Base-by-base conservation (phyloP, 352 stramenopile species). In the Globisporangium takayamanum region DNA sequence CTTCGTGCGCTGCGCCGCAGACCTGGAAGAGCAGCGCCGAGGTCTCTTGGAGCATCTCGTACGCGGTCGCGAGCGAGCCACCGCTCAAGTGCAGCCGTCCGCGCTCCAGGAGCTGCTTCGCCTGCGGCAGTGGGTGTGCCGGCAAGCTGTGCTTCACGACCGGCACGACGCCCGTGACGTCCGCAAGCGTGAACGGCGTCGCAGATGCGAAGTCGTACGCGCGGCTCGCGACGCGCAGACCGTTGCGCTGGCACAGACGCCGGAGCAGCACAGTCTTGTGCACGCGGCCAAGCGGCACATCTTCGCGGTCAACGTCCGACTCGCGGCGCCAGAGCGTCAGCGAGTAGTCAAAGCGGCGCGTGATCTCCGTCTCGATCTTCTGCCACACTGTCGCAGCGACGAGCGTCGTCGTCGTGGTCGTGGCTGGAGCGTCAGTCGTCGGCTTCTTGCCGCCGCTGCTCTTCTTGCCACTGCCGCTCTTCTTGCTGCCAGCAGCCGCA, bases 21-120 rank as follows among this genome's bases (percentile, higher is more conserved):
- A 98, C 92, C 67, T 97, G 89, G 71, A 97, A 97, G 33, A 98
- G 91, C 28, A 98, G 67, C 18, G 71, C 81, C n/a, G 88, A 89
- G 5, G 95, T 83, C 64, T 99, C 95, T 41, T 96, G 84, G 26
- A 94, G 72, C 51, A 93, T 66, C 47, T 96, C 84, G 58, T 96
- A 96, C 16, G 88, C 81, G 47, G 67, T 84, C 6, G 84, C 81
- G 33, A 95, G 71, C 11, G 84, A 69, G 33, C 84, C 84, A 36
- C 87, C 70, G 50, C 70, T 82, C 46, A 98, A 68, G 59, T 95
- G 76, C 53, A 91, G 57, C 49, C 96, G 84, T 5, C 87, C 95
- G 55, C 83, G 75, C 64, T 98, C 95, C 47, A 96, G 60, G 22
- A 96, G 73, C 55, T 95, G 74, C 64, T 91, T 89, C 15, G 87